phyloP scores from a whole-genome alignment of 2,329 filamentous ascomycete species.

The Fusarium odoratissimum region DNA sequence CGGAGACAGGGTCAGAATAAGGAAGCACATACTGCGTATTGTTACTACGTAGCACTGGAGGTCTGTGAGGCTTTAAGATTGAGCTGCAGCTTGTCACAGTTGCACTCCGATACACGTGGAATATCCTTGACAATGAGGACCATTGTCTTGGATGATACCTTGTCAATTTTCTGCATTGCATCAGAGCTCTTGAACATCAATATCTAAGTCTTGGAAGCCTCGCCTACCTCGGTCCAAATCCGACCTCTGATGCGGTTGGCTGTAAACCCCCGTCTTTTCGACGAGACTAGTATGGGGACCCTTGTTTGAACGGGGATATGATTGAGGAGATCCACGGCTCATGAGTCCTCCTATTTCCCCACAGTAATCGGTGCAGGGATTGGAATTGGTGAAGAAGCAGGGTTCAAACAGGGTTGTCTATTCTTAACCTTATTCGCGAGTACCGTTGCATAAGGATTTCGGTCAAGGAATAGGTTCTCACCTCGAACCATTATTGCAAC shows the following conservation, averaged over 20 bases:
- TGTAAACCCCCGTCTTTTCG: neutral
- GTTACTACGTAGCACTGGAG: neutral
- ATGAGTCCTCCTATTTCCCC: neutral
- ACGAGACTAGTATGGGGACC: neutral
- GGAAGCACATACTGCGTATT: neutral
- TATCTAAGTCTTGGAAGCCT: neutral
- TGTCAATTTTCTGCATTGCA: neutral
- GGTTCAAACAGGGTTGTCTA: neutral
- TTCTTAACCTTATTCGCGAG: conserved; percentile 2
- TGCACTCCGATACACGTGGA: neutral
- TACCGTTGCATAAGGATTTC: neutral
- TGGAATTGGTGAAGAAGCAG: neutral
- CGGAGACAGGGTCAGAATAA: conserved; percentile 4
- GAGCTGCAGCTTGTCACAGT: neutral
- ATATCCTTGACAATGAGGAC: neutral
- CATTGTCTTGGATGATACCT: neutral
- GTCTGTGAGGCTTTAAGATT: neutral
- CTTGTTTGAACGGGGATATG: neutral
- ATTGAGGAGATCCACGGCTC: neutral
- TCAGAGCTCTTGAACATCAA: neutral
- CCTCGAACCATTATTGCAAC: neutral
- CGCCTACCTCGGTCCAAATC: neutral
- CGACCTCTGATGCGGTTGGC: neutral
- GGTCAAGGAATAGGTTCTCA: neutral
- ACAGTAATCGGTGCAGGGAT: neutral